phyloP scores from a whole-genome alignment of 495 filamentous ascomycete genomes.

The Lasiosphaeria hispida region DNA sequence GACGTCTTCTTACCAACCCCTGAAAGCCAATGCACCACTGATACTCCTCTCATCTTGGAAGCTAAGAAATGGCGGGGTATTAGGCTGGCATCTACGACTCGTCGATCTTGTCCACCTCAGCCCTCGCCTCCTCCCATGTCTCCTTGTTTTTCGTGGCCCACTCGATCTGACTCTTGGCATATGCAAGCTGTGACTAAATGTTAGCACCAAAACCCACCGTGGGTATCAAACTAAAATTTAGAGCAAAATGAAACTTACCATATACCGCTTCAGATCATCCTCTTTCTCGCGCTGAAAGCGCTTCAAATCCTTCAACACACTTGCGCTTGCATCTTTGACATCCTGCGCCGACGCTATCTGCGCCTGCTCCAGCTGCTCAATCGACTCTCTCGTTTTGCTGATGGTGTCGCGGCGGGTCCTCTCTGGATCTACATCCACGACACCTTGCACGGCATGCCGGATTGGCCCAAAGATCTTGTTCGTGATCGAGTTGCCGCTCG shows the following conservation, averaged over 20 bases:
- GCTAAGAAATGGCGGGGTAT: neutral
- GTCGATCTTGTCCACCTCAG: constrained; percentile 87
- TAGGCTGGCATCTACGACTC: constrained; percentile 33
- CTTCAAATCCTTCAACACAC: constrained; percentile 83
- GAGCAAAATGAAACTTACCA: constrained; percentile 60
- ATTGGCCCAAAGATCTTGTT: constrained; percentile 94
- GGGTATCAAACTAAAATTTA: neutral
- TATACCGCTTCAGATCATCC: constrained; percentile 86
- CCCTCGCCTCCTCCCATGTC: constrained; percentile 91
- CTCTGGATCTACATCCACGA: constrained; percentile 94
- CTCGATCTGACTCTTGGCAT: constrained; percentile 90
- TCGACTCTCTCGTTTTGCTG: constrained; percentile 82
- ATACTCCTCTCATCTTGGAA: neutral
- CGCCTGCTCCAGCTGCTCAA: constrained; percentile 79
- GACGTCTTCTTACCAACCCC: too few species aligned
- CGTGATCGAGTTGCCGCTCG: constrained; percentile 76
- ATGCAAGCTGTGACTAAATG: constrained; percentile 65
- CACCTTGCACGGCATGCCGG: constrained; percentile 90
- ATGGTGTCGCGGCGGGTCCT: constrained; percentile 88
- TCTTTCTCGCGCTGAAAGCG: constrained; percentile 94
- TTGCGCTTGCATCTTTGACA: constrained; percentile 83
- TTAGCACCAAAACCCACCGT: constrained; percentile 12
- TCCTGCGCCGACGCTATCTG: constrained; percentile 82
- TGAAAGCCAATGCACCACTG: too few species aligned
- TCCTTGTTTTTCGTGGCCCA: constrained; percentile 98